These are phyloP conservation scores for Quercus berberidifolia DNA, from an alignment of 306 rosid species.

Conservation along the genomic window DNA sequence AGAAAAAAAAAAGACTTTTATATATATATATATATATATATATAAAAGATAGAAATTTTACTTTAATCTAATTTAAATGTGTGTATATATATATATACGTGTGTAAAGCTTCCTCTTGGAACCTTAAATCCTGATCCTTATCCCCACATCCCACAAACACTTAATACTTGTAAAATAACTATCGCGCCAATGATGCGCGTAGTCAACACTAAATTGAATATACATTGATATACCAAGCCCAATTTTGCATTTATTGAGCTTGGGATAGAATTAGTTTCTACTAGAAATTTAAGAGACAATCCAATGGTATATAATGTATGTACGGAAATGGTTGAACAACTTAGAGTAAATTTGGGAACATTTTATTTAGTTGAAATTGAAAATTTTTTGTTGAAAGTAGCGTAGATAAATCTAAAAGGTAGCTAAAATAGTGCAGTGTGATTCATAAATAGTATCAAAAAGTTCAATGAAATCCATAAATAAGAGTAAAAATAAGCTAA, in stretches of 20 bases:
- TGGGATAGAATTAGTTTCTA: constrained; percentile 4
- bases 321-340: constrained; percentile 26
- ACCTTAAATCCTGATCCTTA: accelerated
- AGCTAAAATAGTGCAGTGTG: accelerated
- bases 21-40: no score
- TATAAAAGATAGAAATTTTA: no score
- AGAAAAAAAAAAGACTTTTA: no score
- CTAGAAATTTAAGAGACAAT: constrained; percentile 23
- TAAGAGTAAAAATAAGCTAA: no score
- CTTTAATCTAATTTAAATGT: accelerated
- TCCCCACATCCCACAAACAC: accelerated
- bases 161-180: no score
- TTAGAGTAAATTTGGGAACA: no score
- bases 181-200: no score
- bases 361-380: no score
- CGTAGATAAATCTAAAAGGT: accelerated
- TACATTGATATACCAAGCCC: not conserved
- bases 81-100: no score
- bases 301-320: constrained; percentile 12
- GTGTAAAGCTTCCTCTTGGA: accelerated
- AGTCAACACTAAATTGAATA: not conserved
- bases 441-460: no score
- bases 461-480: accelerated
- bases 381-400: accelerated
- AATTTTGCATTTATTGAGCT: constrained; percentile 9